Percentiles rank a stretch among this genome's conserved stretches.
phyloP scores from a whole-genome alignment of 176 grass and related monocot species.

The Triticum dicoccoides region DNA sequence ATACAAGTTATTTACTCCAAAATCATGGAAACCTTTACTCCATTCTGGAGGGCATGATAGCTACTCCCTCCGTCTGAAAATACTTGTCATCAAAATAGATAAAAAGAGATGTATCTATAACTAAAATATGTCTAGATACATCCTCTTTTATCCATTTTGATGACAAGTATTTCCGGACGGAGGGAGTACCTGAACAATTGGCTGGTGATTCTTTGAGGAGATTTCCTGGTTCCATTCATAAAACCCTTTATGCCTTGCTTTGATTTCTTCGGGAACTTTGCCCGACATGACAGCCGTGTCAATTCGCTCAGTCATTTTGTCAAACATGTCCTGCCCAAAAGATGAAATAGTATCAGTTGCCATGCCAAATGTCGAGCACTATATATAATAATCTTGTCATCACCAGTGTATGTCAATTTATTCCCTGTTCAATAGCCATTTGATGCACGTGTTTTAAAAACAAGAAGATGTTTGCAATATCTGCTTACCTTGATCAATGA shows the following conservation, averaged over 20 bases:
- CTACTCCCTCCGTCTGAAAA: not conserved
- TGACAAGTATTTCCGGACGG: no score
- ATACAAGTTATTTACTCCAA: not conserved
- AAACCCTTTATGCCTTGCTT: slow-evolving; percentile 58
- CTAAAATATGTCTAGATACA: no score
- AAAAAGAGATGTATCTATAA: no score
- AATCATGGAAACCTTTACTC: not conserved
- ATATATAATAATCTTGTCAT: not conserved
- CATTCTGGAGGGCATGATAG: not conserved
- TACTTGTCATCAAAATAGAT: no score
- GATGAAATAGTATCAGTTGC: not conserved
- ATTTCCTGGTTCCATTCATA: slow-evolving; percentile 42
- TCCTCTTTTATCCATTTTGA: no score
- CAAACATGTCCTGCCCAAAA: slow-evolving; percentile 45
- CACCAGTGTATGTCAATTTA: not conserved
- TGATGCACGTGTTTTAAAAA: not conserved
- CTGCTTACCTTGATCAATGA: slow-evolving; percentile 38
- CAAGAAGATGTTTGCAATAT: not conserved
- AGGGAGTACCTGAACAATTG: slow-evolving; percentile 54
- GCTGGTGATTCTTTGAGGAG: slow-evolving; percentile 46
- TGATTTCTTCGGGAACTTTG: slow-evolving; percentile 48
- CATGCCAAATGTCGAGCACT: not conserved
- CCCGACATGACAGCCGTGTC: slow-evolving; percentile 37
- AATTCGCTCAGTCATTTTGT: slow-evolving; percentile 53
- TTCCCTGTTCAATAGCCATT: not conserved